Percentiles rank a stretch among this genome's conserved stretches.
These are phyloP conservation scores for Ustulina deusta DNA, from an alignment of 2,329 filamentous ascomycete species.

Conservation along the genomic window DNA sequence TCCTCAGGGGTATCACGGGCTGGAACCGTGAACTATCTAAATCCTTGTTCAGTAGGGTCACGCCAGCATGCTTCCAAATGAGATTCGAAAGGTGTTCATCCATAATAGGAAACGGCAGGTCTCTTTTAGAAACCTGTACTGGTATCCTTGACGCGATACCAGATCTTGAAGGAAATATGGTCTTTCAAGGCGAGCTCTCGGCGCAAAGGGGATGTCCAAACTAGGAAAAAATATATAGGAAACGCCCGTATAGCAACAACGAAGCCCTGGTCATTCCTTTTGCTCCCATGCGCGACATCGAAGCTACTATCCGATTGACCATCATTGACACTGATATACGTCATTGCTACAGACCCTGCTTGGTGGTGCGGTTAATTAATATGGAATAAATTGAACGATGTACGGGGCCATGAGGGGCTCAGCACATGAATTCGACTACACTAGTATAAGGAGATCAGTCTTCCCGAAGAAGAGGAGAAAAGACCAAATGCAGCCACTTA, in stretches of 20 bases:
- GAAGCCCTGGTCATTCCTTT: not conserved
- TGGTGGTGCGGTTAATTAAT: slow-evolving; percentile 30
- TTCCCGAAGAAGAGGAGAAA: not conserved
- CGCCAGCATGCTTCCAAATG: slow-evolving; percentile 20
- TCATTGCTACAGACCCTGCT: slow-evolving; percentile 28
- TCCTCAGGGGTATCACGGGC: slow-evolving; percentile 34
- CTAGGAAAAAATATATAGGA: slow-evolving; percentile 2
- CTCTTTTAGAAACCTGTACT: slow-evolving; percentile 4
- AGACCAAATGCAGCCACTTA: not conserved
- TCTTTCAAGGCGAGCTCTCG: not conserved
- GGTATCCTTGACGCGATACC: slow-evolving; percentile 2
- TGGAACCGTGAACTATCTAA: slow-evolving; percentile 32
- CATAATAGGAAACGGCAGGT: slow-evolving; percentile 4
- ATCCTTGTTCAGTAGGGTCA: slow-evolving; percentile 32
- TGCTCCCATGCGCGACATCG: not conserved
- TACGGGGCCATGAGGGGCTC: slow-evolving; percentile 16
- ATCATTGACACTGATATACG: slow-evolving; percentile 23
- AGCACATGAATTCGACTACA: not conserved
- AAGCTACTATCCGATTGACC: not conserved
- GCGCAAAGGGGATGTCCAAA: not conserved
- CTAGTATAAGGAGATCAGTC: not conserved
- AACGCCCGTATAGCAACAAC: not conserved
- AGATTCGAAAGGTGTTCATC: slow-evolving; percentile 18
- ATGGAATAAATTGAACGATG: slow-evolving; percentile 27
- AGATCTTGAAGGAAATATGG: not conserved